Percentiles rank a stretch among this genome's conserved stretches.
Conservation (phyloP, 306 rosid species). For the Gastrolobium bilobum region DNA sequence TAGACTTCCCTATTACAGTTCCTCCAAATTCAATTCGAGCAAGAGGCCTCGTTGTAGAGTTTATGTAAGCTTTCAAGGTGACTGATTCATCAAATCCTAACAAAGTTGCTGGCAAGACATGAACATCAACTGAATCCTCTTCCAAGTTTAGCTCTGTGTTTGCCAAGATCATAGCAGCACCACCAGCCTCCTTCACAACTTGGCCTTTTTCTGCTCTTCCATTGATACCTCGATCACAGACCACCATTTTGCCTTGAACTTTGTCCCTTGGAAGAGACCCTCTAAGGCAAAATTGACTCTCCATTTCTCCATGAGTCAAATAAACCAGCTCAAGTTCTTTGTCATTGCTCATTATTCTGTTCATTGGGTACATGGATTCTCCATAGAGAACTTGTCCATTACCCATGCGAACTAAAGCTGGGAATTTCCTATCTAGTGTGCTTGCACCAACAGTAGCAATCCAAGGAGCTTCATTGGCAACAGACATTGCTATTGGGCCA, state of each 20-base stretch:
- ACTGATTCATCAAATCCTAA: slow-evolving; percentile 84
- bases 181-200: slow-evolving; percentile 90
- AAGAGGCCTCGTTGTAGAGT: slow-evolving; percentile 67
- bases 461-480: slow-evolving; percentile 97
- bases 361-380: slow-evolving; percentile 77
- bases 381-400: slow-evolving; percentile 76
- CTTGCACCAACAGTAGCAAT: slow-evolving; percentile 87
- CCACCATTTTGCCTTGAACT: slow-evolving; percentile 83
- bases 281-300: slow-evolving; percentile 73
- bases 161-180: slow-evolving; percentile 84
- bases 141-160: slow-evolving; percentile 82
- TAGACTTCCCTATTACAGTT: slow-evolving; percentile 72
- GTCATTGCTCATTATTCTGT: slow-evolving; percentile 42
- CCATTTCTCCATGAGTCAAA: slow-evolving; percentile 55
- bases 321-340: slow-evolving; percentile 74
- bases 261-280: slow-evolving; percentile 82
- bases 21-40: slow-evolving; percentile 82
- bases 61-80: slow-evolving; percentile 72
- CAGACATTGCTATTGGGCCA: slow-evolving; percentile 83
- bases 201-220: slow-evolving; percentile 94
- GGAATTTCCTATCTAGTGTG: slow-evolving; percentile 82
- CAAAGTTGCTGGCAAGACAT: slow-evolving; percentile 89
- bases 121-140: slow-evolving; percentile 95
- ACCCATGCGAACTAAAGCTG: slow-evolving; percentile 72
- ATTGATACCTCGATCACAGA: slow-evolving; percentile 88